Base-by-base conservation (phyloP, 257 asterid species). In the Coffea canephora region DNA sequence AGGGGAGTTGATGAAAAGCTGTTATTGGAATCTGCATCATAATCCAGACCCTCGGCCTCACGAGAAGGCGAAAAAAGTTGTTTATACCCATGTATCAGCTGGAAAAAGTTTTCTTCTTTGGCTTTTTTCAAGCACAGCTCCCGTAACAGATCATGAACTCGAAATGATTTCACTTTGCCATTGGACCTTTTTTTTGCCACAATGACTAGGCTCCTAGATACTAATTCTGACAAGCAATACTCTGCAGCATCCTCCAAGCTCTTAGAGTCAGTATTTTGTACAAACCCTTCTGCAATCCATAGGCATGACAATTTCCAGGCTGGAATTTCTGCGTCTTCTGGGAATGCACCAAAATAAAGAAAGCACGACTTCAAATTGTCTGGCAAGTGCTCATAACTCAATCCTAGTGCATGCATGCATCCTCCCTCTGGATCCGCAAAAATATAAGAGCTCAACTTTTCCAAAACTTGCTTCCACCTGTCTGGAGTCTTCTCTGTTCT, bases 301-400 rank as follows among this genome's bases (percentile, higher is more conserved):
- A 79, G 5, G 39, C 78, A 72, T n/a, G 46, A 52, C 69, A 79
- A 6, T n/a, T 62, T 79, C 25, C 52, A 61, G 4, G 27, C 67
- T 11, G 70, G 57, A 14, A 79, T 64, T 27, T 79, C 65, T 46
- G 3, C 7, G 15, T 73, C 77, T 49, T 73, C 82, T 0, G 77
- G n/a, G 45, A 80, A 80, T 73, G 67, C 72, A 66, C 82, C 82
- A 43, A 81, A 74, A 66, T 81, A 84, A 1, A 78, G 76, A 52
- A 84, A 62, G 49, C 81, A 78, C 0, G 76, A 52, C 52, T 78
- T 81, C 77, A 84, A 69, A 75, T 78, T 19, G 18, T 65, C 25
- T 15, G 87, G 87, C 27, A 84, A 73, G 69, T 73, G 71, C 15
- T 36, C 27, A 45, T 77, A 84, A 23, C 87, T 86, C 34, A 85